phyloP scores from a whole-genome alignment of 805 yeast species.

The Metschnikowia rubicola region DNA sequence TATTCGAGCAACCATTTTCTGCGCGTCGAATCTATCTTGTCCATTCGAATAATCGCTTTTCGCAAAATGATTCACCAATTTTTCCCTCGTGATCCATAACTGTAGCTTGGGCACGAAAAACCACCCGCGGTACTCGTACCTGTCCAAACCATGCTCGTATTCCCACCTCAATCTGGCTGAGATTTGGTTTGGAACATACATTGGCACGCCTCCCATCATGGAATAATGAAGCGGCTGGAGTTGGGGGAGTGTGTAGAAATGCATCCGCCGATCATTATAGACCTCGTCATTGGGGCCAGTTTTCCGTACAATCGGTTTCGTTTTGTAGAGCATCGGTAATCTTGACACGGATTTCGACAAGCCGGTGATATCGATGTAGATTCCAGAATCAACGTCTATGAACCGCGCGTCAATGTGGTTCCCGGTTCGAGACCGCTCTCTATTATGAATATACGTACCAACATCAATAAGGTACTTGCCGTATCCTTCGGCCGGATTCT shows the following conservation, averaged over 20 bases:
- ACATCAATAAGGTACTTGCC: conserved; percentile 19
- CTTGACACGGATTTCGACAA: conserved; percentile 9
- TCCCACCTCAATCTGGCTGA: conserved; percentile 19
- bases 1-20: conserved; percentile 15
- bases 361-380: conserved; percentile 18
- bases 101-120: conserved; percentile 16
- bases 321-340: conserved; percentile 9
- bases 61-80: conserved; percentile 11
- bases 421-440: conserved; percentile 9
- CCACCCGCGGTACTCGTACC: conserved; percentile 11
- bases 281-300: conserved; percentile 9
- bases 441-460: conserved; percentile 16
- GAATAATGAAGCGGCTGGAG: conserved; percentile 20
- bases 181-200: conserved; percentile 15
- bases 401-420: conserved; percentile 19
- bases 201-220: conserved; percentile 19
- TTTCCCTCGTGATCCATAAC: conserved; percentile 19
- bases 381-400: conserved; percentile 16
- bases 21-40: conserved; percentile 1
- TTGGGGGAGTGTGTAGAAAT: conserved; percentile 16
- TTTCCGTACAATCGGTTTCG: conserved; percentile 12
- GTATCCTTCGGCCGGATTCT: conserved; percentile 17
- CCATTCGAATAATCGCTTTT: not conserved
- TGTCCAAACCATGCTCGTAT: conserved; percentile 15
- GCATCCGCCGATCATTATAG: conserved; percentile 18